Evolutionary conservation across 495 filamentous ascomycete species (phyloP), one percentile per base, ranked within the genome.

Genomic region (Aspergillus homomorphus): DNA sequence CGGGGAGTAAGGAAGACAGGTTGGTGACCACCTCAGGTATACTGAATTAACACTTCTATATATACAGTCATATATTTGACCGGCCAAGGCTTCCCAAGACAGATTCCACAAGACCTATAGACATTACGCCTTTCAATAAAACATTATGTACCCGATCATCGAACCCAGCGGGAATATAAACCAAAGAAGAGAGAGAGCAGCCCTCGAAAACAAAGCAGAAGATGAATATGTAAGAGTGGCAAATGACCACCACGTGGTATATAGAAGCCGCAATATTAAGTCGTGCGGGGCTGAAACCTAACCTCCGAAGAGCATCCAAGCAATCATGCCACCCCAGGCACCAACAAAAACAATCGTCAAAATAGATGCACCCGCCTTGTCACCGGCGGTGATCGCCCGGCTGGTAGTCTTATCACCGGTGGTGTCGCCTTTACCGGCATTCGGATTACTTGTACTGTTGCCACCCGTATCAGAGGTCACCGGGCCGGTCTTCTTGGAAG

Each of bases 331-430:
- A 62, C 64, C 70, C 73, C 73, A 60, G 18, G 59, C 24, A 28
- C 51, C 46, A 69, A 80, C 68, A 14, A 87, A 73, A 21, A 82
- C 69, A 8, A 79, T 72, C 44, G 86, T 89, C 54, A 86, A 44
- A 53, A 88, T 83, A 0, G 80, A 83, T 16, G 86, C 86, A 30
- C 84, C 86, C 0, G 84, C 80, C 58, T 69, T 68, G 51, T 87
- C 86, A 0, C 72, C 80, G 1, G 75, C 77, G 0, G 80, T 82
- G n/a, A 88, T 84, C 7, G 58, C 9, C 7, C 66, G 65, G 20
- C 42, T 8, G 18, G 65, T 50, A 9, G 12, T 56, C 14, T 53
- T 60, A 3, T 62, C 51, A 0, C 45, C 24, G 20, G 61, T 53
- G n/a, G 22, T 53, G 1, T 59, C 69, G 22, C 62, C 58, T 23